Percentiles rank a stretch among this genome's conserved stretches.
These are phyloP conservation scores for Tritrichomonas musculus DNA, from an alignment of 208 protist genomes.

Conservation along the genomic window DNA sequence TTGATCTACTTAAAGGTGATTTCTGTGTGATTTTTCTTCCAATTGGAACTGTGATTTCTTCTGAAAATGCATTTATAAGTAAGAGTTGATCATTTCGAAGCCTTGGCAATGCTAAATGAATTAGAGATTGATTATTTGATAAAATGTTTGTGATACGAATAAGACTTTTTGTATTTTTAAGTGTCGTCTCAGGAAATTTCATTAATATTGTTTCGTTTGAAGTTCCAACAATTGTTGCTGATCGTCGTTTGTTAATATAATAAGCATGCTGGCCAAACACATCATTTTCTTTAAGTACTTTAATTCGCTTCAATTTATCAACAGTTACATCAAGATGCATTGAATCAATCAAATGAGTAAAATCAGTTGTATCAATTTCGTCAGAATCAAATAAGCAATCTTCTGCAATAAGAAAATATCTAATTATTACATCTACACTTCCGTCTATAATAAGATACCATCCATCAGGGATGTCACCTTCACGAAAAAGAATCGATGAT, in stretches of 20 bases:
- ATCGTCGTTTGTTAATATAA: not conserved
- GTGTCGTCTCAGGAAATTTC: not conserved
- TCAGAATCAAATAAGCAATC: slow-evolving; percentile 24
- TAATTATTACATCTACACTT: not conserved
- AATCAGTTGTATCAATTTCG: not conserved
- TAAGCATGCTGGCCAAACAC: not conserved
- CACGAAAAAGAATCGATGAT: not conserved
- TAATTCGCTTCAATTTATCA: not conserved
- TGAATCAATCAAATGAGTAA: not conserved
- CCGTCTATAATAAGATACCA: not conserved
- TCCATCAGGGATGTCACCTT: not conserved
- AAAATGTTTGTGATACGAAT: not conserved
- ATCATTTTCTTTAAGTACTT: not conserved
- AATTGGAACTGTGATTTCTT: not conserved
- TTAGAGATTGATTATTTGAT: not conserved
- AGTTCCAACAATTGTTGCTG: not conserved
- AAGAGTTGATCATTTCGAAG: not conserved
- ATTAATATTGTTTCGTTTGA: not conserved
- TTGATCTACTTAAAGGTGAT: not conserved
- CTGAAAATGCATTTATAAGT: not conserved
- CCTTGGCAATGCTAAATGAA: not conserved
- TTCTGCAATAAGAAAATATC: slow-evolving; percentile 14
- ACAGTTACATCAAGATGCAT: not conserved
- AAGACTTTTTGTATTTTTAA: not conserved
- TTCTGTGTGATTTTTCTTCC: not conserved